Evolutionary conservation across 176 grass and related monocot species (phyloP).

Genomic region (Luzula sylvatica): DNA sequence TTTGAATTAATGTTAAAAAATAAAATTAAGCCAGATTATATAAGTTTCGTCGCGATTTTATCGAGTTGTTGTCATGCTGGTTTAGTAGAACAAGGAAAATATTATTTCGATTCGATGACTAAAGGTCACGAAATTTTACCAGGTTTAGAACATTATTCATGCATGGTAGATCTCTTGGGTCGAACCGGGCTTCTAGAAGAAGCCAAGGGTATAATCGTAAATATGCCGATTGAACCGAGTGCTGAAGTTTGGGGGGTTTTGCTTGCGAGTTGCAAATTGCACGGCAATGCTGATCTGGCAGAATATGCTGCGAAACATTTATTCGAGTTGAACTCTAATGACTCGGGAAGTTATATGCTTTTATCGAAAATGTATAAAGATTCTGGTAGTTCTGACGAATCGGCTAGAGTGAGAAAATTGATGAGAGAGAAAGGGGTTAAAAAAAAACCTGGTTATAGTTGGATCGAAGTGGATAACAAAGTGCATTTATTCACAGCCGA

Average conservation of each 20-base stretch:
- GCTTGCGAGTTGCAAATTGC: slow-evolving; percentile 69
- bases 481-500: slow-evolving; percentile 81
- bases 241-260: slow-evolving; percentile 87
- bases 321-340: slow-evolving; percentile 60
- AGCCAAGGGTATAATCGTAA: slow-evolving; percentile 61
- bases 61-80: slow-evolving; percentile 80
- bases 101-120: slow-evolving; percentile 77
- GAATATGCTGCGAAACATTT: slow-evolving; percentile 57
- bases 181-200: slow-evolving; percentile 55
- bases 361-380: slow-evolving; percentile 78
- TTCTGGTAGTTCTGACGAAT: slow-evolving; percentile 66
- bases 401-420: slow-evolving; percentile 66
- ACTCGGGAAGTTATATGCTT: slow-evolving; percentile 94
- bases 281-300: slow-evolving; percentile 58
- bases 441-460: slow-evolving; percentile 83
- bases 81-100: slow-evolving; percentile 54
- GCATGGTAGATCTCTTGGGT: slow-evolving; percentile 93
- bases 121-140: slow-evolving; percentile 54
- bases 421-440: slow-evolving; percentile 85
- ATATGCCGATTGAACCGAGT: slow-evolving; percentile 72
- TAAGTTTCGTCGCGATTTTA: slow-evolving; percentile 91
- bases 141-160: slow-evolving; percentile 79
- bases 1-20: slow-evolving; percentile 57
- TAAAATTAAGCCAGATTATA: slow-evolving; percentile 67
- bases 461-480: slow-evolving; percentile 78